phyloP scores from a whole-genome alignment of 2,329 filamentous ascomycete species.

The Arthroderma sp. region DNA sequence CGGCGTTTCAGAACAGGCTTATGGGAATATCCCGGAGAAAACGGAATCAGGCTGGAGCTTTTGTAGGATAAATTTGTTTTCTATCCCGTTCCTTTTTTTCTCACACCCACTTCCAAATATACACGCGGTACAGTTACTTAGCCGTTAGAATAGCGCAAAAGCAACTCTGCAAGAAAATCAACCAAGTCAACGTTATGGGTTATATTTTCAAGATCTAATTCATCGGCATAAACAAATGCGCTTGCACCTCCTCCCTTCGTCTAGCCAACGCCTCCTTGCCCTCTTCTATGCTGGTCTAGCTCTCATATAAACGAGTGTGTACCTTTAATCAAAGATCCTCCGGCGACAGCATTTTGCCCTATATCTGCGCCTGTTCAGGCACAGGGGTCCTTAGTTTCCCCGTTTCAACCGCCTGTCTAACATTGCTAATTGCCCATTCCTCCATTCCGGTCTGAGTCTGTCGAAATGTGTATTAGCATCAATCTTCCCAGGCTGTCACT shows the following conservation, averaged over 20 bases:
- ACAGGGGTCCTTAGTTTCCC: constrained; percentile 57
- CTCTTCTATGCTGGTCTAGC: not conserved
- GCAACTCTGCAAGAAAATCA: not conserved
- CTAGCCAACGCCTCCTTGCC: not conserved
- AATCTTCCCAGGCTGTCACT: not conserved
- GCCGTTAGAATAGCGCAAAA: not conserved
- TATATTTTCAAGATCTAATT: not conserved
- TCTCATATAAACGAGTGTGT: not conserved
- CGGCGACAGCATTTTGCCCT: not conserved
- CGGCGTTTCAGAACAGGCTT: not conserved
- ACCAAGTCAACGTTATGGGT: not conserved
- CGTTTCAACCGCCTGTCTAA: constrained; percentile 49
- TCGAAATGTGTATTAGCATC: not conserved
- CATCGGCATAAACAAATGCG: not conserved
- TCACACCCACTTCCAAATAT: too few relatives aligned
- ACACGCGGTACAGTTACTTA: not conserved
- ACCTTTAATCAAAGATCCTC: not conserved
- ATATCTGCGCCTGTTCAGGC: constrained; percentile 50
- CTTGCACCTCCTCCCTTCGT: not conserved
- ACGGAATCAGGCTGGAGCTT: not conserved
- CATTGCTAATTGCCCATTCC: constrained; percentile 60
- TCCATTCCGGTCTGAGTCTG: constrained; percentile 54
- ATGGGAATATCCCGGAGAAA: not conserved
- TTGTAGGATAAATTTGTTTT: not conserved
- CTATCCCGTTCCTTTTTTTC: not conserved